Evolutionary conservation across 257 asterid genomes (phyloP).

Genomic region (Solanum neorickii): DNA sequence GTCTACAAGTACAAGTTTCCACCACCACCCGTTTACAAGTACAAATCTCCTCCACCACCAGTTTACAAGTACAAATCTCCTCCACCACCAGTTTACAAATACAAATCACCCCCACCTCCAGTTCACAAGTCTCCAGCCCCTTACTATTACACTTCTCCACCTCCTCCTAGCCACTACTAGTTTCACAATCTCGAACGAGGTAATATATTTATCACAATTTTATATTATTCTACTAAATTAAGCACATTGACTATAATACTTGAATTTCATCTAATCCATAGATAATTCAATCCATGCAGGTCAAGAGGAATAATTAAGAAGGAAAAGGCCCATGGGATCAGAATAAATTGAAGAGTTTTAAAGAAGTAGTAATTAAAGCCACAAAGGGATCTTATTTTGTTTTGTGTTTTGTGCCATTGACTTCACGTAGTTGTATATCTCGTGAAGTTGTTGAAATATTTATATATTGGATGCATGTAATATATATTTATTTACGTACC

Average conservation of each 20-base stretch:
- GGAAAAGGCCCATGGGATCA: not conserved
- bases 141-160: slow-evolving; percentile 5
- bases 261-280: not conserved
- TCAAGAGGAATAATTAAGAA: not conserved
- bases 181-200: not conserved
- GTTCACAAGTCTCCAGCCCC: not conserved
- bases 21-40: not conserved
- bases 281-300: not conserved
- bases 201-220: not conserved
- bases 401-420: slow-evolving; percentile 2
- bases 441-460: not conserved
- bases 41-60: not conserved
- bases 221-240: not conserved
- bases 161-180: slow-evolving; percentile 17
- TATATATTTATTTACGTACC: not conserved
- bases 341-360: not conserved
- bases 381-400: not conserved
- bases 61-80: not conserved
- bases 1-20: not conserved
- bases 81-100: not conserved
- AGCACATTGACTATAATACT: not conserved
- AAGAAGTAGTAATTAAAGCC: not conserved
- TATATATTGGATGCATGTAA: not conserved
- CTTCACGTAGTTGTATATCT: slow-evolving; percentile 3
- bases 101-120: not conserved